Evolutionary conservation across 305 asterid species (phyloP).

Genomic region (Fraxinus baroniana): DNA sequence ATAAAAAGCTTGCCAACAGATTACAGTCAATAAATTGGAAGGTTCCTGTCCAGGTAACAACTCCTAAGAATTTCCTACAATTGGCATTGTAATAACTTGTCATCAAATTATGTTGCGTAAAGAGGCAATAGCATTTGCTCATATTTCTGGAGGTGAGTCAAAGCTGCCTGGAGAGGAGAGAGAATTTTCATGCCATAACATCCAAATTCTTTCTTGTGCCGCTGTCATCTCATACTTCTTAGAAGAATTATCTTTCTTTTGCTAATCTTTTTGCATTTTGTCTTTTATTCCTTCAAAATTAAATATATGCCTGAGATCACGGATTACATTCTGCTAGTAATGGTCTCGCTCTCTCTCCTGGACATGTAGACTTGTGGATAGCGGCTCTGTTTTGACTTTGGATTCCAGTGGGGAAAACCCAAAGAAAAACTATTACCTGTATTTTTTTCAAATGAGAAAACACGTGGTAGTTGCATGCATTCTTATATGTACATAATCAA

Average conservation of each 20-base stretch:
- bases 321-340: background rate
- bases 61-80: background rate
- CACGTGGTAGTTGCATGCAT: background rate
- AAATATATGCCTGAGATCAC: background rate
- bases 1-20: constrained; percentile 68
- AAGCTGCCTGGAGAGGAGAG: too few relatives aligned
- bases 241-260: background rate
- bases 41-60: constrained; percentile 76
- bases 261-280: background rate
- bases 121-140: background rate
- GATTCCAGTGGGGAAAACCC: background rate
- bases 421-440: background rate
- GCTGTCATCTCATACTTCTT: background rate
- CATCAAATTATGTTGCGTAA: background rate
- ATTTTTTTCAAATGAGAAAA: background rate
- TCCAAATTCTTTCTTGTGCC: background rate
- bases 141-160: background rate
- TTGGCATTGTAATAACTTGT: background rate
- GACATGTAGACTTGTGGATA: background rate
- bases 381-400: background rate
- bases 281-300: background rate
- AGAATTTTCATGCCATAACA: background rate
- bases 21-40: constrained; percentile 74
- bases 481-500: background rate
- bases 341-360: background rate